Evolutionary conservation across 2,329 filamentous ascomycete genomes (phyloP), one percentile per base, ranked within the genome.

Genomic region (Cadophora sp.): DNA sequence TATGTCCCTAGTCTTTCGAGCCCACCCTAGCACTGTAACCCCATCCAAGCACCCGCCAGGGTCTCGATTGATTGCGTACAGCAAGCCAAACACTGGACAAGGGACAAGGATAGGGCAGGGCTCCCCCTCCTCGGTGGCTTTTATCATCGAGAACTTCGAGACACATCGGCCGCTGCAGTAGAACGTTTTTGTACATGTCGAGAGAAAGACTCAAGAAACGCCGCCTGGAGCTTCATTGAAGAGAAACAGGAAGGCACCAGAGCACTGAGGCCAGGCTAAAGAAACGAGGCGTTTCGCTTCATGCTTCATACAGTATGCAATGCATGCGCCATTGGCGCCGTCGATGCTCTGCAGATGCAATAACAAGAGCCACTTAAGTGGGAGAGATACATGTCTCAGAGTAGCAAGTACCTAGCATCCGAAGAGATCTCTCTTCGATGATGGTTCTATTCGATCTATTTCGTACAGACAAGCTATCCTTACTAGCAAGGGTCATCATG

Each of bases 171-270:
- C 43, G 58, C 69, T 73, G 71, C 71, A 71, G 58, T 27, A 60
- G 60, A 64, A 67, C 69, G 62, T 60, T 68, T 71, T 55, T 61
- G 67, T 69, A 67, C 65, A 67, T 65, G 29, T 60, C n/a, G 55
- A 67, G 51, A 37, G n/a, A 5, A 34, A 56, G 27, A 34, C 59
- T 40, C 12, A 58, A 64, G 61, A 31, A 19, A 58, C 43, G 26
- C 37, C 55, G 40, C 31, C 65, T 68, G 67, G 70, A 69, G 56
- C 56, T 68, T 64, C 66, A 65, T 60, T 34, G 31, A 34, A 34
- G 11, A 34, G 11, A 11, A 34, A 34, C 31, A 34, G 31, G 31
- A 34, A 34, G 5, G 31, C 31, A 34, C 5, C 5, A 34, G 31
- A 34, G 8, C 59, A 37, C 2, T 16, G 12, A 51, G 43, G 26